A percentile compares a stretch with the other conserved stretches of the same genome.
Conservation (phyloP, 257 asterid species). For the Nicotiana noctiflora region DNA sequence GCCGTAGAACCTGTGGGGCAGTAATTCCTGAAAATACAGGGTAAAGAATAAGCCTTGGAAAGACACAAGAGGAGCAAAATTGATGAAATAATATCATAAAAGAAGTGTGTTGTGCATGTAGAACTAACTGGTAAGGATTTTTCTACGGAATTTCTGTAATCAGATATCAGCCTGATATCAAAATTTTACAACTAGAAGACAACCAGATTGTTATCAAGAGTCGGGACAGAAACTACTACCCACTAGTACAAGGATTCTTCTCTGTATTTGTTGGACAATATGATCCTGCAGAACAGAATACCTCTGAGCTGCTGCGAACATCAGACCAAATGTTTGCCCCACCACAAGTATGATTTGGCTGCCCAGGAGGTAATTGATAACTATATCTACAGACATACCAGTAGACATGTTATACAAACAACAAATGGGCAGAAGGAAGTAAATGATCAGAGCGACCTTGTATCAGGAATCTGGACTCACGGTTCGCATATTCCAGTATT, state of each 20-base stretch:
- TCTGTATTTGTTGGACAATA: slow-evolving; percentile 72
- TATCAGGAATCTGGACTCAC: slow-evolving; percentile 43
- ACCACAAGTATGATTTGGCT: slow-evolving; percentile 74
- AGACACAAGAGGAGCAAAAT: not conserved
- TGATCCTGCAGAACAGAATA: slow-evolving; percentile 89
- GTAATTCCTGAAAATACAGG: slow-evolving; percentile 29
- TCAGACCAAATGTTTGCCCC: slow-evolving; percentile 97
- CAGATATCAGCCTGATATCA: not conserved
- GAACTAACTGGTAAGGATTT: not conserved
- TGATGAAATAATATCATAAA: not conserved
- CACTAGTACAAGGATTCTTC: slow-evolving; percentile 60
- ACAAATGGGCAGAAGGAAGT: not conserved
- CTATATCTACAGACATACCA: slow-evolving; percentile 47
- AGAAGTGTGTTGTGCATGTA: not conserved
- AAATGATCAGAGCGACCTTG: not conserved
- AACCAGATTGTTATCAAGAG: not conserved
- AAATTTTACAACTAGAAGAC: not conserved
- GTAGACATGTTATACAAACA: slow-evolving; percentile 6
- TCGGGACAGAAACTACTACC: slow-evolving; percentile 46
- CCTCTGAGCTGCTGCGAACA: slow-evolving; percentile 46
- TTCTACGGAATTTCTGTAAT: not conserved
- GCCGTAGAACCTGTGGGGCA: slow-evolving; percentile 39
- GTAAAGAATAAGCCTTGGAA: slow-evolving; percentile 1
- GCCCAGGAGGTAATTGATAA: slow-evolving; percentile 90
- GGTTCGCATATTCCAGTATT: slow-evolving; percentile 91